Evolutionary conservation across 73 alveolate genomes (phyloP).

Genomic region (Paramecium tetraurelia): DNA sequence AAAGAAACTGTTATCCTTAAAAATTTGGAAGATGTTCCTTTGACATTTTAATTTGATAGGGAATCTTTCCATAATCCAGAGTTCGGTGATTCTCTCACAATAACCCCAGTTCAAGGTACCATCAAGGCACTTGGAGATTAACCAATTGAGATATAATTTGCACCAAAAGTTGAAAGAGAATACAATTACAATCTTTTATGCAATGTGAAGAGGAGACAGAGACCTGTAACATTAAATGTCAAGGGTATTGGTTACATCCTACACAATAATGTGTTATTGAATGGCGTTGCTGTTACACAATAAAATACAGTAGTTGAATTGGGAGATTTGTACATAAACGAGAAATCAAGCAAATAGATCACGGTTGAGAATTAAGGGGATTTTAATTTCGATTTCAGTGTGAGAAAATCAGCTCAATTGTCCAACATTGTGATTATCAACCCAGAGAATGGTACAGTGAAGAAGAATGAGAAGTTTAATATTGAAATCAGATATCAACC

Average conservation of each 20-base stretch:
- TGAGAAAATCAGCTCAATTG: conserved; percentile 87
- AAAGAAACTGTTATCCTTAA: conserved; percentile 93
- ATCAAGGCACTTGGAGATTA: conserved; percentile 88
- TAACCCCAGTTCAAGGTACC: conserved; percentile 95
- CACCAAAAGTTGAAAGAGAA: conserved; percentile 95
- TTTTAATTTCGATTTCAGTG: conserved; percentile 95
- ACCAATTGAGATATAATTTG: conserved; percentile 93
- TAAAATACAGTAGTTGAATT: conserved; percentile 78
- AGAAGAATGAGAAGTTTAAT: conserved; percentile 84
- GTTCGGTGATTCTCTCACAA: conserved; percentile 95
- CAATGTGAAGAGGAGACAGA: conserved; percentile 96
- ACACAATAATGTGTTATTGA: conserved; percentile 87
- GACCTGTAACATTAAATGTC: conserved; percentile 97
- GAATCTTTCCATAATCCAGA: conserved; percentile 53
- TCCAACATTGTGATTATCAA: conserved; percentile 76
- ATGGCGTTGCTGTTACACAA: conserved; percentile 74
- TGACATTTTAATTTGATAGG: conserved; percentile 89
- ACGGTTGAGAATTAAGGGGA: conserved; percentile 92
- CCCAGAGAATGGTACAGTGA: conserved; percentile 98
- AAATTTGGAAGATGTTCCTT: conserved; percentile 98
- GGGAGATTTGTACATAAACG: conserved; percentile 96
- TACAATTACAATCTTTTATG: conserved; percentile 95
- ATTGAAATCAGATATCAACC: conserved; percentile 93
- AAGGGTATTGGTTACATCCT: conserved; percentile 98
- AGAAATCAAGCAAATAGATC: conserved; percentile 87